Base-by-base conservation (phyloP, 2,329 filamentous ascomycete species). In the Fusarium fracticaudum region DNA sequence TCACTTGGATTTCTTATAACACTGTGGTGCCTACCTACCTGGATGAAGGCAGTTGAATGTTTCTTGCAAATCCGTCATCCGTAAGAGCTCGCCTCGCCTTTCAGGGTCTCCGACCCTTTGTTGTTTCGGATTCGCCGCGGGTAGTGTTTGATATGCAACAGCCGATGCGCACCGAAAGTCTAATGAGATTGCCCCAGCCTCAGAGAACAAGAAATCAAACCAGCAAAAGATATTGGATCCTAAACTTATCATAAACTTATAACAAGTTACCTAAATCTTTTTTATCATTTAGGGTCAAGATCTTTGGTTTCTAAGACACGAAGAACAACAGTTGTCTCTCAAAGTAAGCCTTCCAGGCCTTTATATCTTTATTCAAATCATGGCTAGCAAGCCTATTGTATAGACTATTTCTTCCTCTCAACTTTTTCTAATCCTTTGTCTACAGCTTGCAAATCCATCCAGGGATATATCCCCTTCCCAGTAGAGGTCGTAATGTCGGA, bases 321-420 rank as follows among this genome's bases (percentile, higher is more conserved):
- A 70, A 48, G 51, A 12, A 40, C 31, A 15, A 24, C 31, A 6
- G 26, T 35, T 37, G 33, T 38, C 26, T 57, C 62, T 26, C 64
- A 71, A 38, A 58, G 29, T 17, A 35, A 70, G 60, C 67, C 70
- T 50, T 63, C 61, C 64, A 65, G 55, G 72, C 51, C 60, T 67
- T 61, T 57, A 51, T 69, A 69, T 77, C 69, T 77, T 77, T 73
- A 53, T 72, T 73, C 61, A 69, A 77, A 43, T 62, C 60, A 47
- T 65, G 58, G 51, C 67, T 51, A 64, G 67, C 66, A 69, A 72
- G 75, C 65, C 64, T 75, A 72, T 64, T 68, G 69, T 76, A 73
- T 76, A 67, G 70, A 76, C 53, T 44, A 64, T 48, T 51, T 63
- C 40, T 67, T 54, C 60, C 43, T 67, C 31, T 55, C 24, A 40